Conservation (phyloP, 2,329 filamentous ascomycete genomes). For the Penicillium sp. region DNA sequence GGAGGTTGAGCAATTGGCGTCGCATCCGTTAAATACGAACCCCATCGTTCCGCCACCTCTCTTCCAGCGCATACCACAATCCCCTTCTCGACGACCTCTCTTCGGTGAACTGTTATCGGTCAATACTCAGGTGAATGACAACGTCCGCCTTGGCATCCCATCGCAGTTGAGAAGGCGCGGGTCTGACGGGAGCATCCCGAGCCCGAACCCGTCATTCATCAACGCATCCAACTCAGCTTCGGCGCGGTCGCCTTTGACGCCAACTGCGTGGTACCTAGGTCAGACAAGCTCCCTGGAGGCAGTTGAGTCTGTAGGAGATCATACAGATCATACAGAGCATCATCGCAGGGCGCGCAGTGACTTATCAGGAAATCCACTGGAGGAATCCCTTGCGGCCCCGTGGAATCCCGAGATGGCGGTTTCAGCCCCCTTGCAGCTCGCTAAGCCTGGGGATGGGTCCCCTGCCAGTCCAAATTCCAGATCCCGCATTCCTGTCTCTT, state of each 20-base stretch:
- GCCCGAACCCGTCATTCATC: slow-evolving; percentile 46
- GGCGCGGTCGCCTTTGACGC: slow-evolving; percentile 60
- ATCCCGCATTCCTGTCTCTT: slow-evolving; percentile 48
- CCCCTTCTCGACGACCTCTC: slow-evolving; percentile 54
- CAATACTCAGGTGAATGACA: slow-evolving; percentile 52
- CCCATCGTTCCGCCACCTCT: slow-evolving; percentile 22
- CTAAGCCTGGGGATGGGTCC: slow-evolving; percentile 28
- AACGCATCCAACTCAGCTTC: slow-evolving; percentile 39
- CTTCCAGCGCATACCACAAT: slow-evolving; percentile 26
- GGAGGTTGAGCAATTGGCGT: slow-evolving; percentile 4
- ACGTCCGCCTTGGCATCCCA: slow-evolving; percentile 59
- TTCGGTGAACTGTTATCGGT: slow-evolving; percentile 73
- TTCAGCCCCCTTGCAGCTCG: slow-evolving; percentile 26
- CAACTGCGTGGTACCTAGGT: slow-evolving; percentile 63
- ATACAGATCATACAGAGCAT: slow-evolving; percentile 16
- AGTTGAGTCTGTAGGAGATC: slow-evolving; percentile 29
- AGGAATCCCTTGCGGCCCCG: slow-evolving; percentile 29
- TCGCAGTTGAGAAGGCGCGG: slow-evolving; percentile 57
- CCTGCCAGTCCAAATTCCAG: slow-evolving; percentile 36
- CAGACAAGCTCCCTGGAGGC: slow-evolving; percentile 45
- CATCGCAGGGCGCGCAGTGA: slow-evolving; percentile 57
- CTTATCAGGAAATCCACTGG: slow-evolving; percentile 42
- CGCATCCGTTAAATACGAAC: too few relatives aligned
- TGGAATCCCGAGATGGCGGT: slow-evolving; percentile 37
- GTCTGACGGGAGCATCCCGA: slow-evolving; percentile 67